Base-by-base conservation (phyloP, 2,329 filamentous ascomycete genomes). In the Setomelanomma holmii region DNA sequence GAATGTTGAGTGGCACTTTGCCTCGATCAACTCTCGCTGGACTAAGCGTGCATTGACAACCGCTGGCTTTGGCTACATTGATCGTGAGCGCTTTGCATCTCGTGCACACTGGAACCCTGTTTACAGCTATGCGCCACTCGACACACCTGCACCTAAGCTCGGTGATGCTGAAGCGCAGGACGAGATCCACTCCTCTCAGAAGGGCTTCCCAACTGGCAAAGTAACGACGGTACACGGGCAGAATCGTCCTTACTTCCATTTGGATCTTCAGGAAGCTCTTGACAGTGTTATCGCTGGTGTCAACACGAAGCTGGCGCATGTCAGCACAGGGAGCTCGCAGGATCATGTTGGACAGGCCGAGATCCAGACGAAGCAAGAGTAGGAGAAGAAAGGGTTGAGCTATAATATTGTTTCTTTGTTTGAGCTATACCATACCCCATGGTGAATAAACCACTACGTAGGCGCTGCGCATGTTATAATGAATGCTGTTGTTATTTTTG, bases 1-100 rank as follows among this genome's bases (percentile, higher is more conserved):
- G 17, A 81, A 83, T 2, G 93, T 98, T 4, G 91, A 97, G 72
- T 98, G 93, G 93, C 95, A 98, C 75, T 88, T 98, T 58, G 91
- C 93, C n/a, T 89, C 87, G 75, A 89, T 98, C 78, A 92, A 88
- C 78, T 97, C 95, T 79, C 85, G 90, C 51, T 97, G 93, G 93
- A 93, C 85, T 20, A 96, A 96, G 79, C 89, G 92, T 24, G 93
- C 91, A 4, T 86, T 98, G 38, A 89, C 88, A 4, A 86, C 90
- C 1, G 93, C 89, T 20, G 93, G 93, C 11, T 98, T 98, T 68
- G 93, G 93, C 1, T 92, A 89, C 49, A 55, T 71, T 7, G 85
- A 86, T 1, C 77, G 82, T 0, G 66, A 78, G 79, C 5, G 78
- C 75, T 49, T 82, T 79, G 52, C 81, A 78, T 45, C 62, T 1